Base-by-base conservation (phyloP, 2,329 filamentous ascomycete species). In the Harringtonia lauricola region DNA sequence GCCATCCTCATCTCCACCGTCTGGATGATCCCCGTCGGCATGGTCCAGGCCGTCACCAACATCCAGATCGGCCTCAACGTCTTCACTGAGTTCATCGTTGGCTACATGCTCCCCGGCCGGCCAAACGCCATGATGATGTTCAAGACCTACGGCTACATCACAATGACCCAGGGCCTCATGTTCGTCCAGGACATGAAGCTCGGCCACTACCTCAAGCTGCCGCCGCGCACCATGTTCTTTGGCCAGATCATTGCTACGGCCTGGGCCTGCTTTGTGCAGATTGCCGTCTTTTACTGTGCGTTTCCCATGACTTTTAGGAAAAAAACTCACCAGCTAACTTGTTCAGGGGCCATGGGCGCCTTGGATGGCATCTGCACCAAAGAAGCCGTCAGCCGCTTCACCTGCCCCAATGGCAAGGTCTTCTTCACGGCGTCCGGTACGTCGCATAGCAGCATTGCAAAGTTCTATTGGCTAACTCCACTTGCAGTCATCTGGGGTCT, bases 401-500 rank as follows among this genome's bases (percentile, higher is more conserved):
- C 63, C 19, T 80, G 76, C 53, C 76, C 76, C 9, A 65, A 67
- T 29, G 71, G 71, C 15, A 68, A 68, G 19, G 74, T 76, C 0
- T 80, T 79, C 55, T 80, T 74, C 61, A 76, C 73, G 21, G 71
- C 70, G 22, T 75, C 71, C 19, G 18, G 30, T 17, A 24, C 7
- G 36, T 39, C 35, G 9, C 17, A 17, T 36, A n/a, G n/a, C n/a
- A n/a, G n/a, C 18, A 7, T 3, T 19, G 13, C 18, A 19, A 18
- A 17, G 4, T 26, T 38, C 14, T 39, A 7, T 39, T n/a, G n/a
- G 17, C 36, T 39, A 29, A 39, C 36, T 26, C n/a, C n/a, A n/a
- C n/a, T n/a, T n/a, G 13, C 17, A 39, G 65, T 79, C 7, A 70
- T 78, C 44, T 79, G 76, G 76, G 77, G 77, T 45, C 65, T 76